Base-by-base conservation (phyloP, 2,329 filamentous ascomycete genomes). In the Teratosphaeriaceae sp. region DNA sequence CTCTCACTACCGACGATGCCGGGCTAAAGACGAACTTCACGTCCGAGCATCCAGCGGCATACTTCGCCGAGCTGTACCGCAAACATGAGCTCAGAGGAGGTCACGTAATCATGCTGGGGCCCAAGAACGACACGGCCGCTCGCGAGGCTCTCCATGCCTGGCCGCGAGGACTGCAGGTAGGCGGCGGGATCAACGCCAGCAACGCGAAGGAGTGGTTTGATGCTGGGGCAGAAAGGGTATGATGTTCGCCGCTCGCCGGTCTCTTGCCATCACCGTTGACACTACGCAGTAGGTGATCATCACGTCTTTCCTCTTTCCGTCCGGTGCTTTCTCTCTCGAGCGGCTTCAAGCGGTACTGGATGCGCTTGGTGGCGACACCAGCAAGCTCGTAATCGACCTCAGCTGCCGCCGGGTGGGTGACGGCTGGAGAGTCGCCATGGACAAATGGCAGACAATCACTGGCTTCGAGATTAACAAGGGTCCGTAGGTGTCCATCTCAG, bases 381-480 rank as follows among this genome's bases (percentile, higher is more conserved):
- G 73, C 38, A 92, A 86, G 66, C 79, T 98, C 38, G 90, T 98
- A 53, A 89, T 98, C 62, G 92, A 98, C 61, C 76, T 98, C 19
- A 95, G 88, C 66, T 98, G 92, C 62, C 80, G 92, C 40, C 75
- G 82, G 45, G 82, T 81, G 47, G 84, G 75, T 27, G 73, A 82
- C 43, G 82, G 72, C 29, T 98, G 92, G 92, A 88, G 85, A 58
- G 92, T 98, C n/a, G 90, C 92, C 43, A 98, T 94, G 84, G 87
- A 98, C 66, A 94, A 94, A 65, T 98, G 92, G 92, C 92, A 97
- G 73, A 95, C 88, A 1, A 83, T 97, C 43, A 97, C 92, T 1
- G 87, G 96, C 58, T 94, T 95, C 81, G 88, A 96, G 62, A 80
- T 98, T 51, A 90, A 83, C 50, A 73, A 85, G 74, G 85, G 90